Evolutionary conservation across 2,329 filamentous ascomycete species (phyloP), one percentile per base, ranked within the genome.

Genomic region (Thielaviopsis populi): DNA sequence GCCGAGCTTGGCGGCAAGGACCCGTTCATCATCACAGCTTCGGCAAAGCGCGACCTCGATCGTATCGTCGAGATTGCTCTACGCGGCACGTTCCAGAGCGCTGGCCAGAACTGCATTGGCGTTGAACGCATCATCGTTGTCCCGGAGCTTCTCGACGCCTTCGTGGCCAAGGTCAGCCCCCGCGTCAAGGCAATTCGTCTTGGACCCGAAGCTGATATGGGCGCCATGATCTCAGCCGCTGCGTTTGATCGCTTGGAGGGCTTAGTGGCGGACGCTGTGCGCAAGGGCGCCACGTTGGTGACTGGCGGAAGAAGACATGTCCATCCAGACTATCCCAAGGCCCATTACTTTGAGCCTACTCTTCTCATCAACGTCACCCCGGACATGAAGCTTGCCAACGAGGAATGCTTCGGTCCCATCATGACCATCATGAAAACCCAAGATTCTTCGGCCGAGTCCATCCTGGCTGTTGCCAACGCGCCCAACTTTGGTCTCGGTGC

Each of bases 31-130:
- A 76, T 99, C 24, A 84, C 97, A 48, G 91, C 96, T 73, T 90
- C 94, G 50, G 80, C 86, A 2, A 74, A 74, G 59, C 72, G 72
- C 65, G 81, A 90, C 69, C 79, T 97, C 66, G 75, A 82, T 3
- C 83, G 87, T 50, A 85, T 97, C 60, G 82, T 83, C 46, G 88
- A 91, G 67, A 87, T 95, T 67, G 82, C 97, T 67, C 86, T 99
- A 76, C 85, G 94, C 62, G 94, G 92, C 62, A 90, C 89, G 10
- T 99, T 97, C 75, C 94, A 99, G 74, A 91, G 91, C 61, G 87
- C 91, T 17, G 94, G 94, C 1, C 94, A 99, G 74, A 99, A 99
- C 76, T 99, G 94, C 75, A 92, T 99, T 71, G 94, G 94, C 63
- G 92, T 96, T 69, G 94, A 99, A 76, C 88, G 94, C 64, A 86